Evolutionary conservation across 805 yeast genomes (phyloP), one percentile per base, ranked within the genome.

Genomic region (Schwanniomyces pseudopolymorphus): DNA sequence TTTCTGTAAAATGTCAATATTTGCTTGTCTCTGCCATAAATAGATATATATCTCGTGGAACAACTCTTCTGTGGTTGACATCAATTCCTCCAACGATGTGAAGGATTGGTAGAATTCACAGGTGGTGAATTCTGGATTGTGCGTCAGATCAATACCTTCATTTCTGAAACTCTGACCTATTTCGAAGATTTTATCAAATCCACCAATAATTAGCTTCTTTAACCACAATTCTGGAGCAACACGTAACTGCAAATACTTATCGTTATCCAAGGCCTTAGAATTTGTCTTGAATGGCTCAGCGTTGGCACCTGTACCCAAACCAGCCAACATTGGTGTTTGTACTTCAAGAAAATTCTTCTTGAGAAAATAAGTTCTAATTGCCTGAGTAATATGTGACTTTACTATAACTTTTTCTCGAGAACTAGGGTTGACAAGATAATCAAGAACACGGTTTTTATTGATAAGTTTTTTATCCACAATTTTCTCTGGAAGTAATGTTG

Each of bases 181-280:
- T 59, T 94, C 98, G 64, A 80, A 94, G 2, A 94, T 84, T 53
- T 79, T 81, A 54, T 91, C 96, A 57, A 91, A 81, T 1, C 99
- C 99, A 6, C 88, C 77, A 27, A 92, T 82, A 2, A 90, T 79
- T 42, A 94, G 67, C 52, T 87, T 78, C 60, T 94, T 94, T 45
- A 94, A 75, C 97, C 97, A 94, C 33, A 94, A 68, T 59, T 92
- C 99, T 0, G 99, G 99, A 0, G 99, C 97, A 2, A 94, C 92
- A 37, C 99, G 70, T 39, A 94, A 64, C 45, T 80, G 84, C 7
- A 89, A 64, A 16, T 20, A 8, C 10, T 69, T 67, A 1, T 54
- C 58, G 1, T 50, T 50, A 16, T 67, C 69, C 21, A 52, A 45
- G 24, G 74, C 75, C 35, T 64, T 61, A 36, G 76, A 63, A 1